phyloP scores from a whole-genome alignment of 73 alveolate species.

The Blepharisma stoltei region DNA sequence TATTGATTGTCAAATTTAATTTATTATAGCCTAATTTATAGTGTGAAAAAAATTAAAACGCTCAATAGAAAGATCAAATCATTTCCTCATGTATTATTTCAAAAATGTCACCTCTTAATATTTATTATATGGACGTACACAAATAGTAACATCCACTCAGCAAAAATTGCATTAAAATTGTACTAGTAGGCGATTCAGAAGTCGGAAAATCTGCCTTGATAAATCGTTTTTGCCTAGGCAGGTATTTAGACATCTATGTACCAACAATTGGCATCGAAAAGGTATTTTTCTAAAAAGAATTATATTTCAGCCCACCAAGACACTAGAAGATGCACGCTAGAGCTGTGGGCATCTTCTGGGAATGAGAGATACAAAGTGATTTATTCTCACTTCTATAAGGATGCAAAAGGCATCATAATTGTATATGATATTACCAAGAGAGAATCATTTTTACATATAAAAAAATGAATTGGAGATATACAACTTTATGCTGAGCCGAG shows the following conservation, averaged over 20 bases:
- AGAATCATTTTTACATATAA: slow-evolving; percentile 51
- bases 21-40: too few relatives aligned
- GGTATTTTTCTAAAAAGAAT: slow-evolving; percentile 26
- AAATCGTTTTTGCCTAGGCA: slow-evolving; percentile 45
- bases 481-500: slow-evolving; percentile 21
- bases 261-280: slow-evolving; percentile 62
- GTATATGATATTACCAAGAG: slow-evolving; percentile 50
- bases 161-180: slow-evolving; percentile 39
- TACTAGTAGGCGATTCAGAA: slow-evolving; percentile 55
- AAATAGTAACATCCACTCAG: slow-evolving; percentile 14
- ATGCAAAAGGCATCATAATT: slow-evolving; percentile 51
- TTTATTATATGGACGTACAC: not conserved
- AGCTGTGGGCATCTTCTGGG: slow-evolving; percentile 56
- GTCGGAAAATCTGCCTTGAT: slow-evolving; percentile 47
- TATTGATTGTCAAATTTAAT: too few relatives aligned
- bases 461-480: slow-evolving; percentile 44
- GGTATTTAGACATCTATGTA: slow-evolving; percentile 46
- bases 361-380: slow-evolving; percentile 44
- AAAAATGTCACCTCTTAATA: too few relatives aligned
- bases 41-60: too few relatives aligned
- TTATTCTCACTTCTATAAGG: slow-evolving; percentile 51
- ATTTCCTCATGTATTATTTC: too few relatives aligned
- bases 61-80: too few relatives aligned
- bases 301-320: slow-evolving; percentile 45
- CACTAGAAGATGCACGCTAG: slow-evolving; percentile 44